Conservation (phyloP, 768 basidiomycete genomes). For the Crepidotus variabilis region DNA sequence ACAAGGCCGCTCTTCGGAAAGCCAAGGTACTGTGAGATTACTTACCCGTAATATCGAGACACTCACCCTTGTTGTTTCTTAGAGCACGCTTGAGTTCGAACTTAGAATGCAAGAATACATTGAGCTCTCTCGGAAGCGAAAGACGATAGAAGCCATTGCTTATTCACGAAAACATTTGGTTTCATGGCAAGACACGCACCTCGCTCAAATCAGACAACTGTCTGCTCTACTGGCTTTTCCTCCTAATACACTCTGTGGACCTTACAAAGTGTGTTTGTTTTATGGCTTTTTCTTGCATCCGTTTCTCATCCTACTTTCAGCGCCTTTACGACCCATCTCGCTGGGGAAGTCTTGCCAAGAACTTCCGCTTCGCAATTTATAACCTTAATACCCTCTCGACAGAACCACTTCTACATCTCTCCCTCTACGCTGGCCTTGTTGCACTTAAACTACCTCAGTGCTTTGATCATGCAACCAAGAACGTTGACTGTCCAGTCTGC, state of each 20-base stretch:
- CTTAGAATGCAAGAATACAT: conserved; percentile 95
- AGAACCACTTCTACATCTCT: conserved; percentile 81
- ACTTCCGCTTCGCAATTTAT: conserved; percentile 86
- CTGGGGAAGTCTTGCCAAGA: conserved; percentile 70
- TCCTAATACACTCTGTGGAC: conserved; percentile 64
- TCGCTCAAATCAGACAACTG: conserved; percentile 72
- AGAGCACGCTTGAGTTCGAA: conserved; percentile 96
- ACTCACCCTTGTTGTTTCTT: neutral
- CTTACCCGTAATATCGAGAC: neutral
- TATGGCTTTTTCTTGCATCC: neutral
- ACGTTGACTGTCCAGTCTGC: conserved; percentile 91
- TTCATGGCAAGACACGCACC: conserved; percentile 79
- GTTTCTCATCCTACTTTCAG: conserved; percentile 33
- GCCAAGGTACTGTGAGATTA: conserved; percentile 54
- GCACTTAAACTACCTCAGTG: conserved; percentile 89
- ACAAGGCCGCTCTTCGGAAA: conserved; percentile 88
- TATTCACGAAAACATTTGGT: conserved; percentile 81
- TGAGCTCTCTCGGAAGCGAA: conserved; percentile 73
- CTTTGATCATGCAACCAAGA: conserved; percentile 57
- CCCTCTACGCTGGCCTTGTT: conserved; percentile 88
- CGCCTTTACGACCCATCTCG: conserved; percentile 78
- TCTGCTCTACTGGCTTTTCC: conserved; percentile 74
- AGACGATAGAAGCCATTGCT: conserved; percentile 71
- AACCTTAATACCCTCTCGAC: conserved; percentile 83
- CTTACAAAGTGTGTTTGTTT: conserved; percentile 65